Evolutionary conservation across 306 rosid genomes (phyloP), one percentile per base, ranked within the genome.

Genomic region (Alnus glutinosa): DNA sequence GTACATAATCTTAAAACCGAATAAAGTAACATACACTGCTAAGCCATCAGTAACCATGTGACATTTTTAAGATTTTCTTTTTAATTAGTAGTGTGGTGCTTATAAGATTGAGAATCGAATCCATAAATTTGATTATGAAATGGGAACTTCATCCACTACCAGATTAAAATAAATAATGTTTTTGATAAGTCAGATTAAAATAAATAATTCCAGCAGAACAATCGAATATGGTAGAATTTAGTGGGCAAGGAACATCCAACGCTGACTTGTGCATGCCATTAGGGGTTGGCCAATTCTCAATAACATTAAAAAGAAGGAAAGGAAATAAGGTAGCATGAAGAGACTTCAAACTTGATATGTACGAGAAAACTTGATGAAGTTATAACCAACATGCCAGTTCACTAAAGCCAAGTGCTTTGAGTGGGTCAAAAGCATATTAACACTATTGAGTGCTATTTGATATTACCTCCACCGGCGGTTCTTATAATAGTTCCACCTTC

Each of bases 401-500:
- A 11, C 39, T 34, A 67, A 67, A 34, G 39, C 30, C 30, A 9
- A 51, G n/a, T 37, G 32, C 30, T 67, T 67, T 67, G 28, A 67
- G 32, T 14, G 39, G 51, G 9, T 30, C 23, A 67, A 23, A 67
- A 37, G 72, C 12, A 42, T 39, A 30, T 37, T 14, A 39, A 67
- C 30, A 16, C 49, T 37, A 67, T 7, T 39, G 28, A 67, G 62
- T 19, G 19, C 51, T 5, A 67, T 75, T 32, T 48, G 73, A 55
- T 18, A 66, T 75, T 84, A 92, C 98, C 97, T 80, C 98, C 92
- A 23, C 55, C 55, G 8, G 75, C 28, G 69, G 86, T 84, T 88
- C 84, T 90, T 89, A 85, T 46, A 66, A 94, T 87, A 36, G 87
- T 89, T 78, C 97, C 98, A 54, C 97, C 97, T 49, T 81, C 78